Evolutionary conservation across 208 protist genomes (phyloP).

Genomic region (Tetramitus jugosus): DNA sequence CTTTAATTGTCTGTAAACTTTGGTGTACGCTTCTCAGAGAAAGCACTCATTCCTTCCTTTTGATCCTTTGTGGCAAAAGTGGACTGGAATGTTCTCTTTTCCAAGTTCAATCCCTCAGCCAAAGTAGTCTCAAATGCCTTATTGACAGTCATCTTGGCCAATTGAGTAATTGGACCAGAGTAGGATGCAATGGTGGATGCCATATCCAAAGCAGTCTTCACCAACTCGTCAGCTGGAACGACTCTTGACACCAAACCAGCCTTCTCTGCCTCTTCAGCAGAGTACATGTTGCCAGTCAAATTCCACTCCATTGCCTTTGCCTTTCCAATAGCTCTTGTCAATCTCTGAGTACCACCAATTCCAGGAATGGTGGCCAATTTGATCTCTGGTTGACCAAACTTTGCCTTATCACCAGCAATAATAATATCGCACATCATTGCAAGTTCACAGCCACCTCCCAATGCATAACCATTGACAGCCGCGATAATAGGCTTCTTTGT

Average conservation of each 20-base stretch:
- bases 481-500: constrained; percentile 65
- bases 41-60: constrained; percentile 67
- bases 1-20: constrained; percentile 48
- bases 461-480: constrained; percentile 66
- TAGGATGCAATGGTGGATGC: constrained; percentile 51
- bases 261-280: constrained; percentile 42
- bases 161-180: constrained; percentile 39
- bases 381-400: constrained; percentile 69
- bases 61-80: constrained; percentile 63
- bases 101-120: constrained; percentile 47
- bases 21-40: constrained; percentile 52
- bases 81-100: constrained; percentile 56
- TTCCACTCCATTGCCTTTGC: constrained; percentile 63
- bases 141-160: constrained; percentile 52
- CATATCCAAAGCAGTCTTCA: constrained; percentile 41
- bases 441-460: constrained; percentile 65
- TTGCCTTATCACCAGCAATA: constrained; percentile 41
- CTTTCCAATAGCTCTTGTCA: constrained; percentile 61
- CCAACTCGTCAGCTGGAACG: constrained; percentile 46
- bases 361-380: constrained; percentile 45
- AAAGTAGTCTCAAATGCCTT: constrained; percentile 32
- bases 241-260: constrained; percentile 50
- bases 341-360: constrained; percentile 59
- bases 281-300: constrained; percentile 48
- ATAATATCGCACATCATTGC: constrained; percentile 56